Evolutionary conservation across 2,329 filamentous ascomycete genomes (phyloP).

Genomic region (Aspergillus sp.): DNA sequence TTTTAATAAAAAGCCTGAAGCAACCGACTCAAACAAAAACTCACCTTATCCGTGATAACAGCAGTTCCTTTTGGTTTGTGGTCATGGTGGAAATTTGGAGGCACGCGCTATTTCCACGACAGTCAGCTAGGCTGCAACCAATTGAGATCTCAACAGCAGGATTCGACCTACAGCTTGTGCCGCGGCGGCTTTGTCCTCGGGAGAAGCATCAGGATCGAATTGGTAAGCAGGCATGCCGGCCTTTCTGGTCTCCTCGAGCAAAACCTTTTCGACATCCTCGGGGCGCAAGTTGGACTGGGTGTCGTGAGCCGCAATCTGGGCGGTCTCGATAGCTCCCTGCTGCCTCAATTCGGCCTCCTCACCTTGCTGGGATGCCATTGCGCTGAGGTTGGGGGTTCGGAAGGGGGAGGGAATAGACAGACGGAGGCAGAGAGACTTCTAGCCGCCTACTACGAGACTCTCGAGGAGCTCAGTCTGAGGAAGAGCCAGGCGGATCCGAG

Average conservation of each 20-base stretch:
- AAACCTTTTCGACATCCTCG: conserved; percentile 63
- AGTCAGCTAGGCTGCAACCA: not conserved
- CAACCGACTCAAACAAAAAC: conserved; percentile 13
- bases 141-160: not conserved
- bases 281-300: conserved; percentile 61
- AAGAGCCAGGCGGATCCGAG: not conserved
- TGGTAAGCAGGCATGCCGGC: conserved; percentile 73
- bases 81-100: conserved; percentile 55
- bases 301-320: conserved; percentile 48
- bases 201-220: conserved; percentile 78
- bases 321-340: conserved; percentile 71
- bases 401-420: not conserved
- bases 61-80: conserved; percentile 35
- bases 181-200: conserved; percentile 77
- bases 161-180: conserved; percentile 62
- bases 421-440: not conserved
- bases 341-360: conserved; percentile 63
- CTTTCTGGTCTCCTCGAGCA: conserved; percentile 70
- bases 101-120: conserved; percentile 49
- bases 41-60: conserved; percentile 67
- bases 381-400: conserved; percentile 1
- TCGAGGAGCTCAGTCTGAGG: no score
- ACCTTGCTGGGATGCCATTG: conserved; percentile 26
- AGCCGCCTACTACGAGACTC: not conserved
- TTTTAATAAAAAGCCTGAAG: not conserved